Evolutionary conservation across 2,329 filamentous ascomycete species (phyloP).

Genomic region (Fonsecaea pedrosoi): DNA sequence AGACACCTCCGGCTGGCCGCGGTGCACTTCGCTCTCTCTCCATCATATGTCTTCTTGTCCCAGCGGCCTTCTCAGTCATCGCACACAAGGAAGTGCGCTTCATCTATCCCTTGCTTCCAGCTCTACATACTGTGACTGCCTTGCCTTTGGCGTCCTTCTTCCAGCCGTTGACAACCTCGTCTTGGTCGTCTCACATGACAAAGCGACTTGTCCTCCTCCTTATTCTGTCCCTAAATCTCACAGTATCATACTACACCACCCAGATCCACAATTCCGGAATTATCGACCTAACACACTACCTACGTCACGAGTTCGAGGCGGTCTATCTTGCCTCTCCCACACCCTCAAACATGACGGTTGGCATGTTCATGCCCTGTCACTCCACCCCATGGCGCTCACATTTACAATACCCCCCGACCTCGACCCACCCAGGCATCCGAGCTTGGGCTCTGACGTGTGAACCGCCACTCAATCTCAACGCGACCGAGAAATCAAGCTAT

Average conservation of each 20-base stretch:
- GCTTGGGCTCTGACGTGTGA: slow-evolving; percentile 91
- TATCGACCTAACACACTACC: slow-evolving; percentile 73
- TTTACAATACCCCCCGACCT: slow-evolving; percentile 68
- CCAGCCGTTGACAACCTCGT: slow-evolving; percentile 27
- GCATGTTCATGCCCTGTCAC: slow-evolving; percentile 95
- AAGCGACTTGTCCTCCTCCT: slow-evolving; percentile 62
- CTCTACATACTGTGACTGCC: slow-evolving; percentile 81
- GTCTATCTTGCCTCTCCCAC: slow-evolving; percentile 57
- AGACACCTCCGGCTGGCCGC: slow-evolving; percentile 23
- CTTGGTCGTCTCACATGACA: slow-evolving; percentile 49
- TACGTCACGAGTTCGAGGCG: slow-evolving; percentile 75
- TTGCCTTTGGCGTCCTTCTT: slow-evolving; percentile 59
- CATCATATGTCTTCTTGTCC: slow-evolving; percentile 64
- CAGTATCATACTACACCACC: slow-evolving; percentile 76
- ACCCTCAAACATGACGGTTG: slow-evolving; percentile 58
- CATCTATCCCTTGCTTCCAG: slow-evolving; percentile 87
- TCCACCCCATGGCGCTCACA: slow-evolving; percentile 94
- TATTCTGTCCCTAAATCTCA: slow-evolving; percentile 69
- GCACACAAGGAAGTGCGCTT: slow-evolving; percentile 98
- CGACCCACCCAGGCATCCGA: slow-evolving; percentile 57
- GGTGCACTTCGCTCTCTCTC: slow-evolving; percentile 60
- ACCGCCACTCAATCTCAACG: slow-evolving; percentile 74
- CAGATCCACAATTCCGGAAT: slow-evolving; percentile 81
- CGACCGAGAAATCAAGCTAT: slow-evolving; percentile 69
- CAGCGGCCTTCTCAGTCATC: slow-evolving; percentile 73